Base-by-base conservation (phyloP, 2,329 filamentous ascomycete genomes). In the Nectriaceae sp. region DNA sequence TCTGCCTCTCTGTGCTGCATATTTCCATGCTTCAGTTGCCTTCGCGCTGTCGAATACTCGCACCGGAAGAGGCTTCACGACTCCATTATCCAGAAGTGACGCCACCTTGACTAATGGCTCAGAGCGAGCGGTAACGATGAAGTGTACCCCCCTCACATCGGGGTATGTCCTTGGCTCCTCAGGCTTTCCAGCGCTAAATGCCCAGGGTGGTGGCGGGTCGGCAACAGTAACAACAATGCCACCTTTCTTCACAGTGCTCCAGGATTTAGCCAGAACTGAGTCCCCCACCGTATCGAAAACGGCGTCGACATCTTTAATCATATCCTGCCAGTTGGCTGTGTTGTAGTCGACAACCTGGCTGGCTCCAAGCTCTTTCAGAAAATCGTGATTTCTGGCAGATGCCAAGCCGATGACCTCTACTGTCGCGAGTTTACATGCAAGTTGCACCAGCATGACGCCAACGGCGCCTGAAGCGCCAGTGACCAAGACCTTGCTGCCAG, bases 151-250 rank as follows among this genome's bases (percentile, higher is more conserved):
- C 13, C 39, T 59, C 2, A 68, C 63, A 0, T 46, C 40, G 0
- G 64, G 64, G 3, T 62, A 42, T 0, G 16, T 24, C 2, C 26
- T 31, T 0, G 56, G 16, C 45, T 69, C 62, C 0, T 50, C 41
- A 0, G 65, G 60, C 4, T 52, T 24, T 2, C 37, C 54, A 3
- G 42, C 33, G 0, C 52, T 56, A n/a, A 63, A 66, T 0, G 66
- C 67, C 69, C 68, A 71, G 0, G 47, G 15, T 0, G 68, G 66
- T 0, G 66, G 57, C 5, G 68, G 67, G 37, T 70, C 69, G 3
- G 56, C 67, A 0, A 73, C 61, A 0, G 70, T 71, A 0, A 73
- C 57, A 10, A 72, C 64, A 0, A 48, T 47, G 0, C 69, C 70
- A 11, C 56, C 47, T 2, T 48, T 42, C 33, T 65, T 66, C 3